These are phyloP conservation scores for Pichia cactophila DNA, from an alignment of 1,139 yeast species.

Conservation along the genomic window DNA sequence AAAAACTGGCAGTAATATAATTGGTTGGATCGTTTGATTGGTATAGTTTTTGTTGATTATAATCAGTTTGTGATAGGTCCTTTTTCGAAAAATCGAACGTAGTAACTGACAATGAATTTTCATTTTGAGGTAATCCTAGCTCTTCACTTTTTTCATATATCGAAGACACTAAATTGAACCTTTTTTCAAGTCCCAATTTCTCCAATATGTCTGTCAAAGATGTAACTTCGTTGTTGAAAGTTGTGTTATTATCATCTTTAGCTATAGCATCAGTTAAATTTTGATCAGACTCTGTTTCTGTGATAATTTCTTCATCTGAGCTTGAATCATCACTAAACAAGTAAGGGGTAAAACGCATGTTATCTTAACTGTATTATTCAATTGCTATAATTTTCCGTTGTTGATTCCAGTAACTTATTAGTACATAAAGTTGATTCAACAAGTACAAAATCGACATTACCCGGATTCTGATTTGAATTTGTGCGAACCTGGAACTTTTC, in stretches of 20 bases:
- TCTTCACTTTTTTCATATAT: not conserved
- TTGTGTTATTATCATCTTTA: not conserved
- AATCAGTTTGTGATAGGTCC: not conserved
- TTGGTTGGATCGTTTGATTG: not conserved
- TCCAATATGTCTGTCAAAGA: not conserved
- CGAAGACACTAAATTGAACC: not conserved
- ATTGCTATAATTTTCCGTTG: no score
- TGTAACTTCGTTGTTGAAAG: not conserved
- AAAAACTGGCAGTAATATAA: constrained; percentile 2
- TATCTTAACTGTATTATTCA: not conserved
- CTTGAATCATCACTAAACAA: not conserved
- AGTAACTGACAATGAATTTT: not conserved
- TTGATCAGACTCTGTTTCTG: not conserved
- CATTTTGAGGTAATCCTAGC: not conserved
- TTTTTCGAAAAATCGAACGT: not conserved
- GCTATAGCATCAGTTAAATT: not conserved
- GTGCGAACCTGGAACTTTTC: not conserved
- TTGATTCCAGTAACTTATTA: no score
- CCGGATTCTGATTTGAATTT: not conserved
- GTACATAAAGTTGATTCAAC: not conserved
- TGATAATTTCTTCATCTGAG: not conserved
- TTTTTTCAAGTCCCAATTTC: not conserved
- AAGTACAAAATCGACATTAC: not conserved
- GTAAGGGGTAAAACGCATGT: not conserved
- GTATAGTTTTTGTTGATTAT: not conserved